Percentiles rank a stretch among this genome's conserved stretches.
Conservation (phyloP, 2,329 filamentous ascomycete species). For the Paecilomyces niveus region DNA sequence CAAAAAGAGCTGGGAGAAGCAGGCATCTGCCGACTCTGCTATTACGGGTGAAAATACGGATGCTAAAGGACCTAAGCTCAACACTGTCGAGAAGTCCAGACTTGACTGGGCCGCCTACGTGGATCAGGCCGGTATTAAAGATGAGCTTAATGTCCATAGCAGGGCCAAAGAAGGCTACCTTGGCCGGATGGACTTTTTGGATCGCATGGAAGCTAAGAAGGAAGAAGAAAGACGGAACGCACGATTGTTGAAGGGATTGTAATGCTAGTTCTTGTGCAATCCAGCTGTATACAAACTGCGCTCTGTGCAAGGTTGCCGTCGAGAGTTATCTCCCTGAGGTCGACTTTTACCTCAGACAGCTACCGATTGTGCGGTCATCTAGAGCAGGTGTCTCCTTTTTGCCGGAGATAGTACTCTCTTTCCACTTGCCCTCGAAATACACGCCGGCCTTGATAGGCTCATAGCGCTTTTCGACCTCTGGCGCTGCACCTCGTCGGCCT, state of each 20-base stretch:
- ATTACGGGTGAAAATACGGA: slow-evolving; percentile 17
- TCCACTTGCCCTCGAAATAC: slow-evolving; percentile 17
- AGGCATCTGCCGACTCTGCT: slow-evolving; percentile 16
- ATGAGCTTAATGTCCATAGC: slow-evolving; percentile 55
- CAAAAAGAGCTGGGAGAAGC: slow-evolving; percentile 39
- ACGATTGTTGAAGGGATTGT: slow-evolving; percentile 40
- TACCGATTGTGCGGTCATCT: neutral
- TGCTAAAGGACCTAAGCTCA: slow-evolving; percentile 53
- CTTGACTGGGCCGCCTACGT: slow-evolving; percentile 61
- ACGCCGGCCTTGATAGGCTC: slow-evolving; percentile 14
- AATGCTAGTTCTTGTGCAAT: neutral
- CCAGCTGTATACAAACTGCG: neutral
- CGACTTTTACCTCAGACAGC: neutral
- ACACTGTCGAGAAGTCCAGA: slow-evolving; percentile 59
- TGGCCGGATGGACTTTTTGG: slow-evolving; percentile 56
- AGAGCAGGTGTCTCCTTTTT: neutral
- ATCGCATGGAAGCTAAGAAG: slow-evolving; percentile 47
- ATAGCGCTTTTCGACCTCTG: slow-evolving; percentile 7
- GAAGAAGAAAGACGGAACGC: slow-evolving; percentile 50
- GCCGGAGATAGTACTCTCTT: slow-evolving; percentile 4
- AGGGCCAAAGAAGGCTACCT: slow-evolving; percentile 57
- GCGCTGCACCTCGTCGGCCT: neutral
- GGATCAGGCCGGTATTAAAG: slow-evolving; percentile 53
- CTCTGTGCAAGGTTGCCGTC: neutral
- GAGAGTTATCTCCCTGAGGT: neutral